Evolutionary conservation across 179 eudicot species (phyloP), one percentile per base, ranked within the genome.

Genomic region (Camellia oleifera): DNA sequence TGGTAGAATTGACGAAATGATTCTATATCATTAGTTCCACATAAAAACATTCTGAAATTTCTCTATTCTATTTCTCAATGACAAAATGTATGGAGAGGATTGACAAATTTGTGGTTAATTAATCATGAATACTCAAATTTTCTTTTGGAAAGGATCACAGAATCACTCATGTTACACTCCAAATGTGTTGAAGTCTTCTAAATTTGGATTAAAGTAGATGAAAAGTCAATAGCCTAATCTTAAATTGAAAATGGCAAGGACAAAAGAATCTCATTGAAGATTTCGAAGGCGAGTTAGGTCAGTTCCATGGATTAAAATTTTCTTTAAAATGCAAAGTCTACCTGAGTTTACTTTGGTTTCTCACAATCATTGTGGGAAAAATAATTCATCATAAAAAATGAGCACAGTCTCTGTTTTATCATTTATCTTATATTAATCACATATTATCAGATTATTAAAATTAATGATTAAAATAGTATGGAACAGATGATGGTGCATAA

Each of bases 281-380:
- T 7, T 45, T 50, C 48, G 3, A n/a, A 63, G 40, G 15, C 65
- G 76, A 69, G 84, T 83, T 83, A 85, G 86, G 84, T 69, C 64
- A 53, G 32, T 58, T 74, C 63, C 88, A 70, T 46, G 72, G 10
- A 45, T 75, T 78, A 74, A 69, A 63, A 80, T 64, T 75, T 45
- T 26, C 13, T 57, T 74, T 20, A 15, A 74, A 73, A 73, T 74
- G 48, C 64, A 26, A 14, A n/a, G 12, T 69, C 61, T 23, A 2
- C 18, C 26, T 4, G 1, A 20, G 20, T 66, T 14, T 32, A 56
- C 40, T 69, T 56, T 26, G 32, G 56, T 78, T 68, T 26, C 15
- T 42, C 50, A 53, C 60, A 75, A 72, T 23, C 76, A 53, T 72
- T 53, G 17, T 4, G 18, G n/a, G 3, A 32, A 23, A 50, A 53